Evolutionary conservation across 2,329 filamentous ascomycete species (phyloP), one percentile per base, ranked within the genome.

Genomic region (Daldinia sp.): DNA sequence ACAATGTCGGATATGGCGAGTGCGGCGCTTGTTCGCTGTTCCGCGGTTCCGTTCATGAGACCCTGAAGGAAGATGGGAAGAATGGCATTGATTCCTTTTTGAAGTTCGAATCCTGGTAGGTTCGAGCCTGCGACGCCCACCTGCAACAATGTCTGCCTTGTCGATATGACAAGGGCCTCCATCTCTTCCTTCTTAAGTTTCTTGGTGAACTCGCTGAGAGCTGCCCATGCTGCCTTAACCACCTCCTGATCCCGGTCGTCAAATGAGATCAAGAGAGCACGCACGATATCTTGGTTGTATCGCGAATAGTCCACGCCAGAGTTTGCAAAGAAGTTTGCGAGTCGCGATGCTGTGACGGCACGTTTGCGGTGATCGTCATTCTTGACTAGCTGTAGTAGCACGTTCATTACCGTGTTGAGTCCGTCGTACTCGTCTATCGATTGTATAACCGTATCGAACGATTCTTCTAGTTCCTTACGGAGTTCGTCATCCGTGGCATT

Each of bases 351-450:
- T 9, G 93, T 94, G 60, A 88, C 88, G 35, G 93, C 89, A 72
- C 97, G 90, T 81, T 91, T 92, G 65, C 87, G 88, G 79, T 99
- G 94, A 77, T 99, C 95, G 39, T 98, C 93, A 75, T 98, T 91
- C 82, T 98, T 98, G 74, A 94, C 87, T 64, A 98, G 86, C 63
- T 90, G 87, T 51, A 98, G 84, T 82, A 99, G 91, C 41, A 96
- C 93, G 75, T 93, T 97, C 93, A 99, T 98, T 68, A 93, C 91
- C 7, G 93, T 96, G 78, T 98, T 98, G 39, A 99, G 87, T 58
- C 97, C 96, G 81, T 99, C 96, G 74, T 90, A 97, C 79, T 98
- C 96, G 79, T 99, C 96, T 67, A 98, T 94, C 20, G 94, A 97
- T 57, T 95, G 84, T 66, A 99, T 86, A 5, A 99, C 93, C 0